Conservation (phyloP, 805 yeast species). For the Dipodascopsis tothii region DNA sequence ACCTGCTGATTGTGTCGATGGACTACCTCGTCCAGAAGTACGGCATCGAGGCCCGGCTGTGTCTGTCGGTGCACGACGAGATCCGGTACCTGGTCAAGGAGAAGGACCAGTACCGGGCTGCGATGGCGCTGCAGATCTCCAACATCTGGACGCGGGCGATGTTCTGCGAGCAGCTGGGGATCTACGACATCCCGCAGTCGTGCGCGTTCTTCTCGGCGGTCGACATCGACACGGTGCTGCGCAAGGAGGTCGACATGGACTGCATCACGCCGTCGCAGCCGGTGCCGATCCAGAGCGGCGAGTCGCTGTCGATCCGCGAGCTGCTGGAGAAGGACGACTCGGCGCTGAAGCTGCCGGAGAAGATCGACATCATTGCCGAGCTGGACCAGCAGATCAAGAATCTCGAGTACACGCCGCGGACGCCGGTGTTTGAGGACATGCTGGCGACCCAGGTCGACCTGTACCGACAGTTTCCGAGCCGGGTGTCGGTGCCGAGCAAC, state of each 20-base stretch:
- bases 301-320: constrained; percentile 52
- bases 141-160: constrained; percentile 95
- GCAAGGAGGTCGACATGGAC: constrained; percentile 88
- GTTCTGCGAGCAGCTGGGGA: constrained; percentile 87
- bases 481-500: constrained; percentile 16
- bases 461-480: constrained; percentile 5
- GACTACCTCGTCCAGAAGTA: constrained; percentile 64
- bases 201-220: constrained; percentile 94
- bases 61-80: constrained; percentile 92
- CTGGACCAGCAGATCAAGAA: constrained; percentile 1
- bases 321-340: constrained; percentile 2
- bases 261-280: constrained; percentile 88
- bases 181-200: constrained; percentile 81
- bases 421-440: constrained; percentile 19
- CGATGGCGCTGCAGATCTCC: constrained; percentile 76
- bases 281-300: constrained; percentile 66
- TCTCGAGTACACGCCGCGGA: constrained; percentile 7
- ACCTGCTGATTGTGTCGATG: constrained; percentile 77
- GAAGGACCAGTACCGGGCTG: constrained; percentile 66
- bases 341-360: constrained; percentile 1
- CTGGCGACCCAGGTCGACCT: constrained; percentile 9
- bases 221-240: constrained; percentile 76
- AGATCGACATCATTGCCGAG: constrained; percentile 4
- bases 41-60: constrained; percentile 63
- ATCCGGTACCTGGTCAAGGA: constrained; percentile 70